phyloP scores from a whole-genome alignment of 2,329 filamentous ascomycete species.

The Hirsutella minnesotensis region DNA sequence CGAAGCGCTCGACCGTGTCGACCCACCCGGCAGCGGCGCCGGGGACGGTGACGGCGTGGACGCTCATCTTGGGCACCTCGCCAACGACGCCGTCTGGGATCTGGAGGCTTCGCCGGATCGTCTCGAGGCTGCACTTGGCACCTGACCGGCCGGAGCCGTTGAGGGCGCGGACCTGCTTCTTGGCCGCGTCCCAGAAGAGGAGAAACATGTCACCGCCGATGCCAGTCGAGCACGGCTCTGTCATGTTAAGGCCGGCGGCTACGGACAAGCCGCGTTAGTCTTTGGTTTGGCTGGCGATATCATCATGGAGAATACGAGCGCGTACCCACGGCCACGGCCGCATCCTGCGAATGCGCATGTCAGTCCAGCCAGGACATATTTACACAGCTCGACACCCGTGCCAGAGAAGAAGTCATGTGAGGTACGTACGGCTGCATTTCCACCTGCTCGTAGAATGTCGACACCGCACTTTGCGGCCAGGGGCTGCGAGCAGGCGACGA shows the following conservation, averaged over 20 bases:
- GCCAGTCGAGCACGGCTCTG: conserved; percentile 83
- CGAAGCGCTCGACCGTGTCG: conserved; percentile 77
- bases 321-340: conserved; percentile 80
- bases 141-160: conserved; percentile 89
- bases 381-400: too few relatives aligned
- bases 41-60: conserved; percentile 76
- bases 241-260: conserved; percentile 88
- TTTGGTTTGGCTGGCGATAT: too few relatives aligned
- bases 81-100: conserved; percentile 42
- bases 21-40: conserved; percentile 91
- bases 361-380: neutral
- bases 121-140: conserved; percentile 54
- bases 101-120: conserved; percentile 57
- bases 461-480: conserved; percentile 82
- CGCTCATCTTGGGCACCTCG: conserved; percentile 61
- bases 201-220: conserved; percentile 98
- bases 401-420: neutral
- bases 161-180: conserved; percentile 69
- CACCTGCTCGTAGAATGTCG: conserved; percentile 71
- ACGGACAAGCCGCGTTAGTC: neutral
- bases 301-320: too few relatives aligned
- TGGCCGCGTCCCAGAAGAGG: conserved; percentile 77
- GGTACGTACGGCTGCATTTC: conserved; percentile 75
- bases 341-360: conserved; percentile 48
- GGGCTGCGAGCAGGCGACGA: conserved; percentile 82